These are phyloP conservation scores for Ziziphus jujuba DNA, from an alignment of 306 rosid genomes.

Conservation along the genomic window DNA sequence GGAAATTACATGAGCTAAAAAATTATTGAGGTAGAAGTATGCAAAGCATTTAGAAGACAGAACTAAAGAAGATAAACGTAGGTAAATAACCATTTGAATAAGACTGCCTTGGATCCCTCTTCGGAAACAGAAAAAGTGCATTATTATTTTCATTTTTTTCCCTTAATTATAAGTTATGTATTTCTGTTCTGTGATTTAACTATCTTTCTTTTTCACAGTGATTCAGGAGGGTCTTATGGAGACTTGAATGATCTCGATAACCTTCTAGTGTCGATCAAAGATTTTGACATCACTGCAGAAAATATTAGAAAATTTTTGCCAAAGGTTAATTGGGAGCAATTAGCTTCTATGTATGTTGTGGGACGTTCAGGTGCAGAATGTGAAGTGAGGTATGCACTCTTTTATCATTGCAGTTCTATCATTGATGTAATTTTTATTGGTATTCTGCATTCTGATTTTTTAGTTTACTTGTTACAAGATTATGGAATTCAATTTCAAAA, in stretches of 20 bases:
- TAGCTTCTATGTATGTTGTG: slow-evolving; percentile 69
- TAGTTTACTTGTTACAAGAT: neutral
- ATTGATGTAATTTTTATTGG: neutral
- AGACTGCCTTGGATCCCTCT: too few relatives aligned
- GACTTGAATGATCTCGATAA: slow-evolving; percentile 55
- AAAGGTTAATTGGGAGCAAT: slow-evolving; percentile 77
- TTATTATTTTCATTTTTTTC: neutral
- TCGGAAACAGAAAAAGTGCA: neutral
- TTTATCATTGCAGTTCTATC: neutral
- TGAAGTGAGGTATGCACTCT: slow-evolving; percentile 72
- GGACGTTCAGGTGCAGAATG: slow-evolving; percentile 87
- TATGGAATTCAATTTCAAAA: neutral
- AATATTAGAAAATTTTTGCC: slow-evolving; percentile 64
- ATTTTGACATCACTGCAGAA: slow-evolving; percentile 55
- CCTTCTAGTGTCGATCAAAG: slow-evolving; percentile 55
- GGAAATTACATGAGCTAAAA: too few relatives aligned
- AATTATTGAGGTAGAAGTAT: too few relatives aligned
- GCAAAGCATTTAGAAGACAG: too few relatives aligned
- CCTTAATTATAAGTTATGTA: neutral
- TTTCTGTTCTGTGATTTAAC: slow-evolving; percentile 8
- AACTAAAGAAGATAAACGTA: too few relatives aligned
- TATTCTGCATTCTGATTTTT: neutral
- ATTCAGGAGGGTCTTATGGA: slow-evolving; percentile 46
- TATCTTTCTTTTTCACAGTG: slow-evolving; percentile 27
- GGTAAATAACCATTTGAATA: too few relatives aligned